phyloP scores from a whole-genome alignment of 768 basidiomycete species.

The Punctularia strigosozonata region DNA sequence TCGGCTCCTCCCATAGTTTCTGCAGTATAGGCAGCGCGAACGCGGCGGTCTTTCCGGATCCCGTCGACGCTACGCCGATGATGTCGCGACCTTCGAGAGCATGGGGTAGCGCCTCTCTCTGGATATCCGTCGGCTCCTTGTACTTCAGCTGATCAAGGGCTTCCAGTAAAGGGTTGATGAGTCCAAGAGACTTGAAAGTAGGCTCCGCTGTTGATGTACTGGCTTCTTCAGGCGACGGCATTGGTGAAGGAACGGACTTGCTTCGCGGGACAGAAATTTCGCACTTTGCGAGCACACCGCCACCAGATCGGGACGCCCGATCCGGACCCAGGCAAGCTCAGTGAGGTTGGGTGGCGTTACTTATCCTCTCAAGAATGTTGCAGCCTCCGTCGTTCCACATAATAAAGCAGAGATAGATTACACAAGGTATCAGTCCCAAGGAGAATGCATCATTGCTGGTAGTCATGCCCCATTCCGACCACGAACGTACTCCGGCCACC shows the following conservation, averaged over 20 bases:
- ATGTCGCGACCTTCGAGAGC: slow-evolving; percentile 90
- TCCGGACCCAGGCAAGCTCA: too few species aligned
- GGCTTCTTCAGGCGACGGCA: slow-evolving; percentile 60
- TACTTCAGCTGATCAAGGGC: slow-evolving; percentile 74
- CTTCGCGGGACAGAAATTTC: too few species aligned
- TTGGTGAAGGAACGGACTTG: slow-evolving; percentile 17
- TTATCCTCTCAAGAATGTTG: too few species aligned
- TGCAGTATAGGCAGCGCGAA: slow-evolving; percentile 95
- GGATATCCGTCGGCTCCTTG: slow-evolving; percentile 86
- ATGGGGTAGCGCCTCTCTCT: slow-evolving; percentile 71
- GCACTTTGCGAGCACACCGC: too few species aligned
- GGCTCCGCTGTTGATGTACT: slow-evolving; percentile 26
- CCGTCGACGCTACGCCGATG: slow-evolving; percentile 96
- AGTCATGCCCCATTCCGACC: slow-evolving; percentile 72
- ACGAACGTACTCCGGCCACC: slow-evolving; percentile 76
- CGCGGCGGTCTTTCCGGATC: slow-evolving; percentile 95
- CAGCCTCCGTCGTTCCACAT: too few species aligned
- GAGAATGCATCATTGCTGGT: too few species aligned
- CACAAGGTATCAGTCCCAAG: too few species aligned
- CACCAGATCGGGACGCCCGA: too few species aligned
- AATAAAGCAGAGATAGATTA: too few species aligned
- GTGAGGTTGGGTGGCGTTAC: too few species aligned
- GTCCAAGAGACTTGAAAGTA: slow-evolving; percentile 75
- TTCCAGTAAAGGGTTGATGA: slow-evolving; percentile 83
- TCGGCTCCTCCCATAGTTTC: slow-evolving; percentile 92